Conservation (phyloP, 805 yeast genomes). For the Teunomyces lycoperdinae region DNA sequence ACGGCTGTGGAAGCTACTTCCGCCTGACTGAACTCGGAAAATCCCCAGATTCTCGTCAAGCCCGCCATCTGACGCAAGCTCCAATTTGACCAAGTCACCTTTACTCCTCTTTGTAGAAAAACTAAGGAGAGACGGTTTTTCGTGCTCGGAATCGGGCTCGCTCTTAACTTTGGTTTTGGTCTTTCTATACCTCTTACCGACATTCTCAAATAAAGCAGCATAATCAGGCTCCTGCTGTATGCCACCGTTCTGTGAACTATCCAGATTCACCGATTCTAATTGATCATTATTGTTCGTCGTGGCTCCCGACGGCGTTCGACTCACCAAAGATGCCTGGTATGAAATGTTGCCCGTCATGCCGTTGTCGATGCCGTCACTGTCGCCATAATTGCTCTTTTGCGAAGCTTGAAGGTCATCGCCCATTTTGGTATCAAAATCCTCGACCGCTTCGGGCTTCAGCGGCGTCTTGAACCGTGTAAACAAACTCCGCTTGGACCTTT, state of each 20-base stretch:
- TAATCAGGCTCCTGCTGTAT: conserved; percentile 35
- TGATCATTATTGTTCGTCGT: neutral
- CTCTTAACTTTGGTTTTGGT: conserved; percentile 20
- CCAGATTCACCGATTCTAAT: conserved; percentile 16
- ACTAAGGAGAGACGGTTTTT: conserved; percentile 3
- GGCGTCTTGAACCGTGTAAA: conserved; percentile 38
- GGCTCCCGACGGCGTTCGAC: conserved; percentile 23
- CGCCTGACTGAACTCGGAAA: neutral
- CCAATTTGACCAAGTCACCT: neutral
- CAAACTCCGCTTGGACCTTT: conserved; percentile 32
- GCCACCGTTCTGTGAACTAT: conserved; percentile 12
- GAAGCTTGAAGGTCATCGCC: conserved; percentile 5
- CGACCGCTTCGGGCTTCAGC: conserved; percentile 12
- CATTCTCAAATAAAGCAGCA: conserved; percentile 42
- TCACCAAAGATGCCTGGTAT: conserved; percentile 11
- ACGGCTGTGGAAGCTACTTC: neutral
- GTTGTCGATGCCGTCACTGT: conserved; percentile 8
- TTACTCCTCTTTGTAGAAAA: conserved; percentile 3
- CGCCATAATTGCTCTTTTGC: conserved; percentile 8
- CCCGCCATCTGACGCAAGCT: neutral
- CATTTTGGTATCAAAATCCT: neutral
- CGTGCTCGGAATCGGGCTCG: conserved; percentile 12
- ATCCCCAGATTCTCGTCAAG: neutral
- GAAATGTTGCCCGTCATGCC: conserved; percentile 8
- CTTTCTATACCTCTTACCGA: conserved; percentile 37